Percentiles rank a stretch among this genome's conserved stretches.
These are phyloP conservation scores for Exophiala calicioides DNA, from an alignment of 2,329 filamentous ascomycete species.

Conservation along the genomic window DNA sequence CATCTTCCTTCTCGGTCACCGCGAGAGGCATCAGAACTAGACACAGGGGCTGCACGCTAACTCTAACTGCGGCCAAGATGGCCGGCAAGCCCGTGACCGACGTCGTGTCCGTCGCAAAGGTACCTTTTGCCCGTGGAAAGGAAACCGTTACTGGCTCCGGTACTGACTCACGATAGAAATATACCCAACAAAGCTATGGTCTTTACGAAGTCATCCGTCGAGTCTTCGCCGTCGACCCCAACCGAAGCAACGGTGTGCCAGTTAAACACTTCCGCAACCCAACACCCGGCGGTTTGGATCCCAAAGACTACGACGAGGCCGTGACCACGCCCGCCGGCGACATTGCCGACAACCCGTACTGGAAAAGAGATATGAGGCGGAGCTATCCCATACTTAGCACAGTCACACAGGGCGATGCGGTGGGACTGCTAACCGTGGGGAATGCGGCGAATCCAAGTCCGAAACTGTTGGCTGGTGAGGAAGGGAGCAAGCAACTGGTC, in stretches of 20 bases:
- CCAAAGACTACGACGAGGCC: slow-evolving; percentile 74
- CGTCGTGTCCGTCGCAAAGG: slow-evolving; percentile 24
- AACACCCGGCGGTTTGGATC: slow-evolving; percentile 71
- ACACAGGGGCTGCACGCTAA: not conserved
- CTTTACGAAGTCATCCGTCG: slow-evolving; percentile 84
- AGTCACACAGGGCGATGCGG: slow-evolving; percentile 80
- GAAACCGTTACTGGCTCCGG: not conserved
- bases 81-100: slow-evolving; percentile 26
- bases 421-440: slow-evolving; percentile 80
- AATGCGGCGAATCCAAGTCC: slow-evolving; percentile 79
- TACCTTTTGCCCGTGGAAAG: slow-evolving; percentile 1
- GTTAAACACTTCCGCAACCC: slow-evolving; percentile 93
- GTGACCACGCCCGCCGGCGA: slow-evolving; percentile 82
- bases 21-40: not conserved
- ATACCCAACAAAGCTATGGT: slow-evolving; percentile 86
- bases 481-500: slow-evolving; percentile 72
- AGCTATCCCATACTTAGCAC: slow-evolving; percentile 78
- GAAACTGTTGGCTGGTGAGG: slow-evolving; percentile 71
- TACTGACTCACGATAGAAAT: slow-evolving; percentile 66
- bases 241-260: slow-evolving; percentile 87
- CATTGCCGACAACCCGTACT: slow-evolving; percentile 90
- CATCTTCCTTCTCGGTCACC: not conserved
- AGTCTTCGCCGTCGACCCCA: slow-evolving; percentile 75
- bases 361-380: slow-evolving; percentile 87
- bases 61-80: slow-evolving; percentile 21